Base-by-base conservation (phyloP, 2,329 filamentous ascomycete species). In the Hymenoscyphus occultus region DNA sequence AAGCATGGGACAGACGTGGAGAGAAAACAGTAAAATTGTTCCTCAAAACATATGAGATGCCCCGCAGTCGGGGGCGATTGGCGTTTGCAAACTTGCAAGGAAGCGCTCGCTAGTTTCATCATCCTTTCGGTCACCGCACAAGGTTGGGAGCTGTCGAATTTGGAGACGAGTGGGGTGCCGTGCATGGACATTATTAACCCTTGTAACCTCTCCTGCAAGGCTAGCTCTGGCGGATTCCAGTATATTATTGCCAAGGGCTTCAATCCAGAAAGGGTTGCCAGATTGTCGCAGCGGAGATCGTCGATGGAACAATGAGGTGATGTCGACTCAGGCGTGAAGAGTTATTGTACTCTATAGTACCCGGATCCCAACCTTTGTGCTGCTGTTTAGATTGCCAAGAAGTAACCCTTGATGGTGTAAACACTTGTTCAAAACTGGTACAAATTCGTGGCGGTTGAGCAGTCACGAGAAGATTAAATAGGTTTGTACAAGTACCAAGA, bases 91-190 rank as follows among this genome's bases (percentile, higher is more conserved):
- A 22, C 19, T 51, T 51, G 45, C 45, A 51, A 51, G 45, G 45
- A 45, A 12, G 1, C 19, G 9, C 45, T 51, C 45, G 45, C 45
- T 51, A 51, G 45, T 6, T 51, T 51, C 22, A 6, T 51, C 16
- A 51, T 19, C 3, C 19, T 51, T 62, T 67, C 62, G 64, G 65
- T 66, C 48, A 69, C 67, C 67, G 66, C 65, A 66, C 63, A 51
- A 35, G 61, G 62, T 35, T 59, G 14, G 45, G 22, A 39, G 39
- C 19, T 59, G 56, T 62, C 59, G 54, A 62, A 31, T 48, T 62
- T 67, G 65, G 68, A 69, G 64, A 68, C 68, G 65, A 68, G 61
- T 63, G 63, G 64, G 64, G 61, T 63, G 56, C 14, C 51, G 6
- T 62, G 61, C 56, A 54, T 64, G 59, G n/a, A 35, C 28, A 19